Percentiles rank a stretch among this genome's conserved stretches.
Conservation (phyloP, 148 eudicot genomes). For the Rhododendron molle region DNA sequence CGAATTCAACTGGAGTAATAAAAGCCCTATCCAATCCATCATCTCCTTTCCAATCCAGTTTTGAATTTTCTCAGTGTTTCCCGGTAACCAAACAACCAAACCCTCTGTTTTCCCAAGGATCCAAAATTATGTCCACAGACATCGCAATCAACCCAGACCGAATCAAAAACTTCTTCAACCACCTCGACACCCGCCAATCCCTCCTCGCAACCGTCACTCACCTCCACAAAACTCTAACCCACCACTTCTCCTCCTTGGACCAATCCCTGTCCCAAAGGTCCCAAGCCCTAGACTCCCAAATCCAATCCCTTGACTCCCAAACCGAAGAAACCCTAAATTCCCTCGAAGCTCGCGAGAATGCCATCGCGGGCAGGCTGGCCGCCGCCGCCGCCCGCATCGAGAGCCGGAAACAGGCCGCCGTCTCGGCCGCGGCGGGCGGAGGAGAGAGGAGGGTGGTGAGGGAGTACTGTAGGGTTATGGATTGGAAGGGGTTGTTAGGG, state of each 20-base stretch:
- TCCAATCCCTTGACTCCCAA: constrained; percentile 24
- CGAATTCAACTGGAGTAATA: no score
- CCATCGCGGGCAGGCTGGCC: constrained; percentile 21
- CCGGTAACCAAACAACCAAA: no score
- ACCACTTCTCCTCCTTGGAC: constrained; percentile 30
- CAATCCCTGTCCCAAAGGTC: constrained; percentile 28
- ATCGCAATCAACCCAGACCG: constrained; percentile 6
- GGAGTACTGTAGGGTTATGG: constrained; percentile 39
- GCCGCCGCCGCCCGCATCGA: constrained; percentile 24
- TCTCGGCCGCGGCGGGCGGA: neutral
- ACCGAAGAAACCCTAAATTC: constrained; percentile 17
- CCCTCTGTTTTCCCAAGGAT: no score
- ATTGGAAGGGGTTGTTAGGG: constrained; percentile 24
- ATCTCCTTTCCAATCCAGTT: no score
- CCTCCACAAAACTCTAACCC: constrained; percentile 42
- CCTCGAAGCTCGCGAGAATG: constrained; percentile 33
- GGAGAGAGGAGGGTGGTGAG: constrained; percentile 17
- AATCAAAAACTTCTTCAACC: constrained; percentile 30
- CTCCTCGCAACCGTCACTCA: constrained; percentile 30
- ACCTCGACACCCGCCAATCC: constrained; percentile 35
- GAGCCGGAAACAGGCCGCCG: constrained; percentile 18
- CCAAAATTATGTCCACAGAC: constrained; percentile 2
- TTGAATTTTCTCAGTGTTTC: no score
- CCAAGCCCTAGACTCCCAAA: constrained; percentile 39
- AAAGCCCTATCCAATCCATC: no score